Conservation (phyloP, 305 asterid species). For the Fraxinus sp. region DNA sequence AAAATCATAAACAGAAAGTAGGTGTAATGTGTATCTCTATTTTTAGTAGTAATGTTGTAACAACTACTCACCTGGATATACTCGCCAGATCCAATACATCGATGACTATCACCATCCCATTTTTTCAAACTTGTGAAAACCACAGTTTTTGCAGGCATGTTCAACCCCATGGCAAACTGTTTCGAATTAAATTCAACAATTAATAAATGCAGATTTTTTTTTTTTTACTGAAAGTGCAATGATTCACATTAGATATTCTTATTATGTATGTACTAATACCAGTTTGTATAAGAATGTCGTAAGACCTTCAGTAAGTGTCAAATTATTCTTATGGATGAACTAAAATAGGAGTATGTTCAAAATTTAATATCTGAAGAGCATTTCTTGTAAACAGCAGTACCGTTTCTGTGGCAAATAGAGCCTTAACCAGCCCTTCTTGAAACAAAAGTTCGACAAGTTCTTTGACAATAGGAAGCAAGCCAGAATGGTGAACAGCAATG, state of each 20-base stretch:
- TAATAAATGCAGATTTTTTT: slow-evolving; percentile 2
- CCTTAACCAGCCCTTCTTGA: slow-evolving; percentile 99
- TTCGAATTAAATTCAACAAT: slow-evolving; percentile 20
- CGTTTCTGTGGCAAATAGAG: slow-evolving; percentile 97
- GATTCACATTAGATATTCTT: no score
- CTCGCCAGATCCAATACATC: slow-evolving; percentile 94
- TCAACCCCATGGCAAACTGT: slow-evolving; percentile 98
- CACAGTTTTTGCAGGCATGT: slow-evolving; percentile 99
- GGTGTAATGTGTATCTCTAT: slow-evolving; percentile 12
- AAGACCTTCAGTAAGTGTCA: neutral
- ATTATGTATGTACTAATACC: no score
- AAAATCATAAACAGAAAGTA: slow-evolving; percentile 13
- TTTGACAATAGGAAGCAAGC: slow-evolving; percentile 92
- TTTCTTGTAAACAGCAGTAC: slow-evolving; percentile 34
- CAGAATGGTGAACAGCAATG: slow-evolving; percentile 98
- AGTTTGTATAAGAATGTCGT: neutral
- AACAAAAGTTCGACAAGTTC: slow-evolving; percentile 96
- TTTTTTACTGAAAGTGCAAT: no score
- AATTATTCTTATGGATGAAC: neutral
- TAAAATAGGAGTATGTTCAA: neutral
- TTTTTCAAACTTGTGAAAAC: slow-evolving; percentile 89
- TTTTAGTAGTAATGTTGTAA: neutral
- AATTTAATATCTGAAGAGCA: slow-evolving; percentile 4
- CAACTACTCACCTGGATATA: slow-evolving; percentile 82
- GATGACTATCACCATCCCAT: slow-evolving; percentile 99